phyloP scores from a whole-genome alignment of 1,284 basidiomycete species.

The Sporisorium iseilematis-ciliati region DNA sequence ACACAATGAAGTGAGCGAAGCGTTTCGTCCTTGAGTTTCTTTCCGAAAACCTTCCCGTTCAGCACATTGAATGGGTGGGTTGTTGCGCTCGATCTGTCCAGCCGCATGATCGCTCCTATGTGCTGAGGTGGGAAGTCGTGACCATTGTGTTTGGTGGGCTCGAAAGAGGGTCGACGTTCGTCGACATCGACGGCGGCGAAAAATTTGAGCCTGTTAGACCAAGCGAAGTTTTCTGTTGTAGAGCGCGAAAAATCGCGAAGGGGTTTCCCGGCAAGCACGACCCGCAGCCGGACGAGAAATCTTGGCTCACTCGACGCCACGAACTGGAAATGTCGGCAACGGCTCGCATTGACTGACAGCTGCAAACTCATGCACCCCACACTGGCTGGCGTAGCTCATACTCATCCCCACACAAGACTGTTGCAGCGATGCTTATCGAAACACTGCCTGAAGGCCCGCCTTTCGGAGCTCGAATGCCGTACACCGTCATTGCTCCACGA shows the following conservation, averaged over 20 bases:
- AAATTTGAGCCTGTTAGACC: background rate
- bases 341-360: conserved; percentile 30
- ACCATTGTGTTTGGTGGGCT: no score
- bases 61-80: no score
- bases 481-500: background rate
- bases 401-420: conserved; percentile 22
- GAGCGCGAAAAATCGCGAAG: background rate
- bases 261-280: conserved; percentile 25
- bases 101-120: no score
- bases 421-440: background rate
- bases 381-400: conserved; percentile 7
- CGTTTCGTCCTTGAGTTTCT: no score
- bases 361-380: conserved; percentile 37
- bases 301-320: background rate
- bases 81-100: no score
- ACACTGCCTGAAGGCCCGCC: background rate
- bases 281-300: conserved; percentile 35
- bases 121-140: no score
- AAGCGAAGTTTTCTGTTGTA: no score
- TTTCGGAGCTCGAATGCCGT: background rate
- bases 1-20: no score
- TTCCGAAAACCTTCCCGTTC: no score
- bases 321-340: conserved; percentile 43
- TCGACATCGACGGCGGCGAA: background rate
- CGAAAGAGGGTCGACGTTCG: no score